Percentiles rank a stretch among this genome's conserved stretches.
Evolutionary conservation across 345 rosid genomes (phyloP).

Genomic region (Moringa oleifera): DNA sequence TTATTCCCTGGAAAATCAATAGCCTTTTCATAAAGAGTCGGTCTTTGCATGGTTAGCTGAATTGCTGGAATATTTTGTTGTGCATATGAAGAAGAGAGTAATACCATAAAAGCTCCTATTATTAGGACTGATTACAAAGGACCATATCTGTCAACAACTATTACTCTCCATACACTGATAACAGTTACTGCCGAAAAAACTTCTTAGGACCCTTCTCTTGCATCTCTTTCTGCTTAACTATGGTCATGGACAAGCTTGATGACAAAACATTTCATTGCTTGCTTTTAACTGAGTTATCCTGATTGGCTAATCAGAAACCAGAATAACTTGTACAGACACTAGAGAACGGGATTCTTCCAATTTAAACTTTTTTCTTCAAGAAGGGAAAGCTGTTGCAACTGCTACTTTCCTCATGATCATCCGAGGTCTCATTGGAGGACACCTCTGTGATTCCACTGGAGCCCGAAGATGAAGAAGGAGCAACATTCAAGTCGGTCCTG

Average conservation of each 20-base stretch:
- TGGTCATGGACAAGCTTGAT: constrained; percentile 17
- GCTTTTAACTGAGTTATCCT: constrained; percentile 25
- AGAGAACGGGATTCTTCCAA: background rate
- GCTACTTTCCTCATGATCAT: constrained; percentile 65
- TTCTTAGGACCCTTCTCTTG: constrained; percentile 4
- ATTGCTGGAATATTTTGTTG: too few relatives aligned
- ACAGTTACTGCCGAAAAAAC: constrained; percentile 23
- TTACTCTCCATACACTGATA: constrained; percentile 17
- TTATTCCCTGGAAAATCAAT: constrained; percentile 18
- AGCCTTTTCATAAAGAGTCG: constrained; percentile 12
- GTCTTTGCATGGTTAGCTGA: constrained; percentile 17
- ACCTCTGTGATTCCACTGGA: constrained; percentile 86
- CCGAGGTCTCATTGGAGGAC: constrained; percentile 40
- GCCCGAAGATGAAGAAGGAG: constrained; percentile 56
- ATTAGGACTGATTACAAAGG: constrained; percentile 14
- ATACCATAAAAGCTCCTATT: constrained; percentile 8
- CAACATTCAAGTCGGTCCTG: constrained; percentile 52
- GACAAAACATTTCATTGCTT: constrained; percentile 25
- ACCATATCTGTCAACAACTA: constrained; percentile 6
- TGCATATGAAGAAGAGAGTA: background rate
- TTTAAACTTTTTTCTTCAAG: constrained; percentile 56
- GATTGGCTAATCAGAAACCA: constrained; percentile 25
- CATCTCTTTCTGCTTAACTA: constrained; percentile 14
- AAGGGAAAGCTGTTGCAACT: constrained; percentile 59
- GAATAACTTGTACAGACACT: constrained; percentile 23